Base-by-base conservation (phyloP, 2,329 filamentous ascomycete species). In the Aspergillus brasiliensis region DNA sequence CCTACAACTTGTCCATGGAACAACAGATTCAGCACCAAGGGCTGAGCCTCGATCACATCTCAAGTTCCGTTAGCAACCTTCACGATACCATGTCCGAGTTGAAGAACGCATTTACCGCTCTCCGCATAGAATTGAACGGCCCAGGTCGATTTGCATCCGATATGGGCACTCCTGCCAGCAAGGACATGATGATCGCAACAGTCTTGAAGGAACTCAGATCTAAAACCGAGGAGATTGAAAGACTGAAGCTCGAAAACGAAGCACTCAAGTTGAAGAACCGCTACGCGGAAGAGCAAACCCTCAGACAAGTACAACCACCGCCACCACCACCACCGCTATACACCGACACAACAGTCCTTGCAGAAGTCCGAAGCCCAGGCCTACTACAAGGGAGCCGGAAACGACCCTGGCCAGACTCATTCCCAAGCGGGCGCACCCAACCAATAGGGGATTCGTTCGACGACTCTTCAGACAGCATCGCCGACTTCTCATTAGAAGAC, bases 11-110 rank as follows among this genome's bases (percentile, higher is more conserved):
- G 5, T 67, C 66, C 2, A 62, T 76, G 61, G 68, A 71, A 51
- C 71, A 71, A 31, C 73, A 77, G 28, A 74, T 77, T 51, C 71
- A 74, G 51, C 70, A 74, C 31, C 75, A 77, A 25, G 73, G 72
- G 3, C 62, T 72, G 46, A 77, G 69, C 57, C 71, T 77, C 28
- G 72, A 75, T 58, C 71, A 74, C 47, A 76, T 77, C 13, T 75
- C 75, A 5, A 76, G 61, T 52, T 76, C 75, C 3, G 75, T 77
- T 38, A 73, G 70, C 56, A 71, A 73, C 44, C 65, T 77, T 4
- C 73, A 77, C 37, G 75, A 77, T 59, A 76, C 74, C 10, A 77
- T 77, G 75, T 67, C 69, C 28, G 75, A 77, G 59, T 59, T 77
- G 27, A 77, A 77, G 60, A 63, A 73, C 48, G 72, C 74, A n/a